Evolutionary conservation across 2,329 filamentous ascomycete species (phyloP), one percentile per base, ranked within the genome.

Genomic region (Aspergillus clavatus): DNA sequence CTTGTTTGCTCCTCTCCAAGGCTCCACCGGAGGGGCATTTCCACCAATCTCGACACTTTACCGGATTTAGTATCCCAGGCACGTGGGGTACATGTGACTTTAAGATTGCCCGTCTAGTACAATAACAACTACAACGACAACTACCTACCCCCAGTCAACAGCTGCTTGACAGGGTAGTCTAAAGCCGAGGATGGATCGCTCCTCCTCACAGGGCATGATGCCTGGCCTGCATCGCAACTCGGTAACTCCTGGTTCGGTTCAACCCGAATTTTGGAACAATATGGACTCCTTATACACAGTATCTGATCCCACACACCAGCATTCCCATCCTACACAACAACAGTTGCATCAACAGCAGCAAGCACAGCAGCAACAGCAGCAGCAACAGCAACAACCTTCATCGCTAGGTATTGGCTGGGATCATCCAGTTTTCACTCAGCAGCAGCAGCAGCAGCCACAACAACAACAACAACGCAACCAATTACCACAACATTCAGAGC

Each of bases 261-360:
- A 58, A 14, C 42, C 60, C 7, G 67, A 68, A n/a, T 70, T 65
- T 49, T 71, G 68, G 68, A 58, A 56, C 45, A 57, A 48, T 11
- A 56, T 70, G 39, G 66, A 66, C 38, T 40, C 61, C 5, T 43
- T 69, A 28, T 70, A 66, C 45, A 22, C 51, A 7, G 36, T 27
- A 26, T 43, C 56, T 3, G 53, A 59, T 39, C 44, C 58, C 26
- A 60, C 61, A 45, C 58, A 56, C 29, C 62, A 65, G 36, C 49
- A 55, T 41, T 42, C 55, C 22, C 48, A 55, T 41, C 48, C 52
- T n/a, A 22, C 46, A n/a, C 62, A 57, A 33, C 58, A 60, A 27
- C 53, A 51, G 22, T 47, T 43, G n/a, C 56, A 58, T 27, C 46
- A 48, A 26, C 60, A 61, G 33, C 60, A 58, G 38, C 49, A 55